phyloP scores from a whole-genome alignment of 1,139 yeast species.

The Kodamaea alishanica region DNA sequence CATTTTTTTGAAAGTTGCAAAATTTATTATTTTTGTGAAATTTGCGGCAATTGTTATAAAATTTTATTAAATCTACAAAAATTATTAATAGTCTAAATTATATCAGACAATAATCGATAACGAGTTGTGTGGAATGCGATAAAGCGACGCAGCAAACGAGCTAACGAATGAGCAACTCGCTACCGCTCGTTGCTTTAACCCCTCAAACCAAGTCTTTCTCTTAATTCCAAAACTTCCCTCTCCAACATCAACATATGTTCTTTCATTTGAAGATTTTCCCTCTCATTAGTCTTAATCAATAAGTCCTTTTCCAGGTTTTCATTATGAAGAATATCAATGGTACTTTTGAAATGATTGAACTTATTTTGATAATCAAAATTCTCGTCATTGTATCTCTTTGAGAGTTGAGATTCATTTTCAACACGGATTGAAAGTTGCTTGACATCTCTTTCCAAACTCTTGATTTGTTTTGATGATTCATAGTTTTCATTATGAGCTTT shows the following conservation, averaged over 20 bases:
- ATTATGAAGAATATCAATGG: constrained; percentile 34
- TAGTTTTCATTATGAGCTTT: constrained; percentile 27
- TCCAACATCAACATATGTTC: constrained; percentile 56
- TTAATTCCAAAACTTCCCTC: constrained; percentile 64
- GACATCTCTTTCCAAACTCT: constrained; percentile 30
- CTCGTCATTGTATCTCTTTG: constrained; percentile 46
- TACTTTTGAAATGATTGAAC: constrained; percentile 32
- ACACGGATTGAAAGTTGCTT: constrained; percentile 36
- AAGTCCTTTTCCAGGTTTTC: constrained; percentile 43
- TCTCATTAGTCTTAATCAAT: constrained; percentile 30
- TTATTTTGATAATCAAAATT: constrained; percentile 47
- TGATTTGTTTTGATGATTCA: constrained; percentile 31
- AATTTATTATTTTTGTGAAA: background rate
- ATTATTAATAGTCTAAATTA: background rate
- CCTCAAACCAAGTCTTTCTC: constrained; percentile 28
- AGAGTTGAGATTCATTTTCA: constrained; percentile 34
- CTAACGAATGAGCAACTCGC: too few relatives aligned
- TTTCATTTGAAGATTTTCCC: constrained; percentile 46
- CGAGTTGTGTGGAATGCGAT: too few relatives aligned
- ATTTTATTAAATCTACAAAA: background rate
- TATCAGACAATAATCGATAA: background rate
- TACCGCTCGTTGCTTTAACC: background rate
- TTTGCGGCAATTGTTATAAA: background rate
- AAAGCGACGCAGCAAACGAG: too few relatives aligned
- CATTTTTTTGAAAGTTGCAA: background rate